phyloP scores from a whole-genome alignment of 2,329 filamentous ascomycete species.

The Berkeleyomyces basicola region DNA sequence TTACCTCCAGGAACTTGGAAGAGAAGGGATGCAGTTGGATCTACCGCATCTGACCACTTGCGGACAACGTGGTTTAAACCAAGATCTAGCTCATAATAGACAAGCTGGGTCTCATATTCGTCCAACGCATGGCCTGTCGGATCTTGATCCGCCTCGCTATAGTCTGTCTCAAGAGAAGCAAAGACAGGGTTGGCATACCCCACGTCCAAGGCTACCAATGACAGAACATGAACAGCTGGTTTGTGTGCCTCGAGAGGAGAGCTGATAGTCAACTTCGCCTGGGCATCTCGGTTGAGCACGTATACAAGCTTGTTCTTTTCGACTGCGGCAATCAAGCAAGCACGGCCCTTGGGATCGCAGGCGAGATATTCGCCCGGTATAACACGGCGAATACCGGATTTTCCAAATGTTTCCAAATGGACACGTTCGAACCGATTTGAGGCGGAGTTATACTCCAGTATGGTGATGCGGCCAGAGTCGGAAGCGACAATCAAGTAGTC shows the following conservation, averaged over 20 bases:
- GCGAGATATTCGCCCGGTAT: conserved; percentile 93
- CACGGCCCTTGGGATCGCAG: conserved; percentile 86
- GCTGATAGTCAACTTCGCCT: conserved; percentile 90
- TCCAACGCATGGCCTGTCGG: conserved; percentile 66
- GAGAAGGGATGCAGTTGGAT: conserved; percentile 72
- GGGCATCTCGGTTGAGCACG: conserved; percentile 85
- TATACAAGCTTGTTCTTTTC: conserved; percentile 99
- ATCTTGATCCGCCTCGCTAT: conserved; percentile 81
- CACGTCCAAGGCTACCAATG: conserved; percentile 76
- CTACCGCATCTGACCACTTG: conserved; percentile 89
- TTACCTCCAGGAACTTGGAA: conserved; percentile 92
- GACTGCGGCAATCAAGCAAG: conserved; percentile 79
- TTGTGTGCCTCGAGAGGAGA: conserved; percentile 95
- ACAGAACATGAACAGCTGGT: conserved; percentile 76
- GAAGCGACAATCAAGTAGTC: conserved; percentile 93
- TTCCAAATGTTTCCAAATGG: conserved; percentile 94
- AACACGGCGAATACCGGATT: conserved; percentile 84
- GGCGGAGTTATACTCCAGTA: conserved; percentile 76
- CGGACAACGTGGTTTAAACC: conserved; percentile 94
- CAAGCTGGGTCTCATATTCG: conserved; percentile 74
- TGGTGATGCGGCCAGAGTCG: conserved; percentile 87
- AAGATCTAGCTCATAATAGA: conserved; percentile 95
- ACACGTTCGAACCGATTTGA: conserved; percentile 78
- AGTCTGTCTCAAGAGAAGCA: conserved; percentile 85
- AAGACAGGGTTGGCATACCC: conserved; percentile 97